phyloP scores from a whole-genome alignment of 345 rosid genomes.

The Citrus unshiu region DNA sequence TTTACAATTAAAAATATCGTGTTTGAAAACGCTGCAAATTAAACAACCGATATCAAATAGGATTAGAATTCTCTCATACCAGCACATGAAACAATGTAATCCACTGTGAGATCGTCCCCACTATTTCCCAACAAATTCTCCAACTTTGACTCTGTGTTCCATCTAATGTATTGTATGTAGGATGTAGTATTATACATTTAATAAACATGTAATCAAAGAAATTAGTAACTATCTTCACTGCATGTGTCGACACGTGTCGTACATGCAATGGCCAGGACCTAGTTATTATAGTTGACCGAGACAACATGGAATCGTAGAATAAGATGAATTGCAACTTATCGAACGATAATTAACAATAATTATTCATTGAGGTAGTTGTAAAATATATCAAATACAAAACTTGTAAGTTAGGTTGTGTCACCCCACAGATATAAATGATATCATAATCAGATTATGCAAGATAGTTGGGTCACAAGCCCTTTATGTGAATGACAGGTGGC shows the following conservation, averaged over 20 bases:
- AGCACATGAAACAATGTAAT: not conserved
- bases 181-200: not conserved
- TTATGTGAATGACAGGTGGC: slow-evolving; percentile 34
- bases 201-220: not conserved
- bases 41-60: not conserved
- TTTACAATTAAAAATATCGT: not conserved
- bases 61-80: too few relatives aligned
- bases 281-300: slow-evolving; percentile 24
- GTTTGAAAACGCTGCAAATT: not conserved
- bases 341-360: slow-evolving; percentile 3
- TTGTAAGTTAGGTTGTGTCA: slow-evolving; percentile 23
- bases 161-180: not conserved
- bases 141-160: not conserved
- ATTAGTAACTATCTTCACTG: not conserved
- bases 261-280: slow-evolving; percentile 32
- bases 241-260: slow-evolving; percentile 22
- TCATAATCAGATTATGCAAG: not conserved
- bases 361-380: slow-evolving; percentile 5
- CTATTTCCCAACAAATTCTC: slow-evolving; percentile 26
- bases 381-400: slow-evolving; percentile 16
- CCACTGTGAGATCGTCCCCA: slow-evolving; percentile 21
- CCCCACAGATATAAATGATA: slow-evolving; percentile 9
- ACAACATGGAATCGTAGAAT: not conserved
- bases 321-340: not conserved
- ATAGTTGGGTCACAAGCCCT: not conserved